These are phyloP conservation scores for Penicillium corylophilum DNA, from an alignment of 2,329 filamentous ascomycete species.

Conservation along the genomic window DNA sequence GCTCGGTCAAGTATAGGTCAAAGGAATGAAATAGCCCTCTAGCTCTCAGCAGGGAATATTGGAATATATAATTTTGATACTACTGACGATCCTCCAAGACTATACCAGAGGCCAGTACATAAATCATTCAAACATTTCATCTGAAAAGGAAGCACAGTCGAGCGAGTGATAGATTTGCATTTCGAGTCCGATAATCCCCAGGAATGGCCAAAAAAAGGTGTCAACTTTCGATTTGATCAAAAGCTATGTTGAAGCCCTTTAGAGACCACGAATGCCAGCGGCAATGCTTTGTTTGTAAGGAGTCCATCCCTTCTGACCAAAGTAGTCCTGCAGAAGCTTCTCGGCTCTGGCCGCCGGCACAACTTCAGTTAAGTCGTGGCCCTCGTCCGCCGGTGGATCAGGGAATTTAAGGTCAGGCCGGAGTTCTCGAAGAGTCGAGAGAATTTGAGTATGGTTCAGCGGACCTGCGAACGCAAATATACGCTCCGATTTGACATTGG, in stretches of 20 bases:
- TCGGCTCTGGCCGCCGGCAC: background rate
- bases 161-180: too few species aligned
- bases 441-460: background rate
- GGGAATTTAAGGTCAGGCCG: background rate
- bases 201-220: too few species aligned
- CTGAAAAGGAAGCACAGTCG: too few species aligned
- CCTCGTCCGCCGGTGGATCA: background rate
- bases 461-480: background rate
- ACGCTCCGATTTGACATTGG: background rate
- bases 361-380: background rate
- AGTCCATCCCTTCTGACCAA: background rate
- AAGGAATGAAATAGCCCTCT: too few species aligned
- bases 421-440: background rate
- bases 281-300: background rate
- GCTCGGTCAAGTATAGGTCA: too few species aligned
- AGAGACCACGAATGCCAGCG: background rate
- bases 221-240: background rate
- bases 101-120: too few species aligned
- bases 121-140: too few species aligned
- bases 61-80: too few species aligned
- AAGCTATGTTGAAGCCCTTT: background rate
- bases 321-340: background rate
- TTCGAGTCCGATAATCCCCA: too few species aligned
- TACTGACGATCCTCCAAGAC: too few species aligned
- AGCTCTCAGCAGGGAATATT: too few species aligned